A percentile compares a stretch with the other conserved stretches of the same genome.
Evolutionary conservation across 75 land plant genomes (phyloP).

Genomic region (Cryptomeria japonica): DNA sequence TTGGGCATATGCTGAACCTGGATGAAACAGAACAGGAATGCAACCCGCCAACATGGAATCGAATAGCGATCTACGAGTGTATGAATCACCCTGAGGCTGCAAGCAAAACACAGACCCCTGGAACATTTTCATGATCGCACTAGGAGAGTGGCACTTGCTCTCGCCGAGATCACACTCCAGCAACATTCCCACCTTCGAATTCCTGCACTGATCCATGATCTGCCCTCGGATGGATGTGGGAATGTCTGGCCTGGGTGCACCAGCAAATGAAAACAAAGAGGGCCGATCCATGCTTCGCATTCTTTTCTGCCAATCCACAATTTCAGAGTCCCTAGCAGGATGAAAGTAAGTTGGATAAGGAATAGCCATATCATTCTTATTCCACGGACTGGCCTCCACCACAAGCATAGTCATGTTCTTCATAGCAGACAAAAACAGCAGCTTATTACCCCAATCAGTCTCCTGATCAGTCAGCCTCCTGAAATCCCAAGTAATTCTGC

Average conservation of each 20-base stretch:
- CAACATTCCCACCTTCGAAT: slow-evolving; percentile 59
- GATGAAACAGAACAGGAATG: slow-evolving; percentile 96
- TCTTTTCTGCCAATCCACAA: slow-evolving; percentile 74
- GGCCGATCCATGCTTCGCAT: slow-evolving; percentile 63
- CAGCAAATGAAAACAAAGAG: slow-evolving; percentile 88
- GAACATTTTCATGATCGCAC: slow-evolving; percentile 88
- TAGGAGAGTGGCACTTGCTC: slow-evolving; percentile 87
- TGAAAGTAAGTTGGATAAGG: slow-evolving; percentile 99
- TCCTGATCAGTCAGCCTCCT: slow-evolving; percentile 71
- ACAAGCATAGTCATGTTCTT: slow-evolving; percentile 93
- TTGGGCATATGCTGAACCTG: slow-evolving; percentile 82
- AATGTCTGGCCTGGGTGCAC: slow-evolving; percentile 77
- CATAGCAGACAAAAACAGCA: slow-evolving; percentile 79
- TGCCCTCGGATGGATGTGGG: slow-evolving; percentile 81
- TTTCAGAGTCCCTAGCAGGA: slow-evolving; percentile 80
- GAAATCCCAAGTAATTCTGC: slow-evolving; percentile 99
- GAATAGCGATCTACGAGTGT: slow-evolving; percentile 91
- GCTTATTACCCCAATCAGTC: slow-evolving; percentile 96
- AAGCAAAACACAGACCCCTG: slow-evolving; percentile 89
- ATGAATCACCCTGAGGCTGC: slow-evolving; percentile 97
- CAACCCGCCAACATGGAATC: slow-evolving; percentile 98
- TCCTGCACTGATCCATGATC: slow-evolving; percentile 83
- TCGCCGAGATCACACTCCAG: slow-evolving; percentile 85
- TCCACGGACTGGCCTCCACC: slow-evolving; percentile 94
- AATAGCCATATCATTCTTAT: slow-evolving; percentile 85